Evolutionary conservation across 2,329 filamentous ascomycete genomes (phyloP).

Genomic region (Xylariaceae sp.): DNA sequence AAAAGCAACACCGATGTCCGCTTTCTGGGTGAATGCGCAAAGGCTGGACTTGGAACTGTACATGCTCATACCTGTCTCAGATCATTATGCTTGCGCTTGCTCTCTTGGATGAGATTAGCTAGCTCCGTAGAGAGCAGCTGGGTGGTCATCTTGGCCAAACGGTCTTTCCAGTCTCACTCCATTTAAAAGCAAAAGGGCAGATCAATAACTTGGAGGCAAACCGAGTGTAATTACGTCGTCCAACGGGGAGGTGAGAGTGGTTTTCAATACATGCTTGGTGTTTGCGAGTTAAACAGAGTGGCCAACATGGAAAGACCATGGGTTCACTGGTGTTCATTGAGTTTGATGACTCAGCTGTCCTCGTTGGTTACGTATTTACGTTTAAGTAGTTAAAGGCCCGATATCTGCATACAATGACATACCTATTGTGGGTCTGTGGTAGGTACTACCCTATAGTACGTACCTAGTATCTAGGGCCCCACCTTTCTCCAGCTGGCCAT

Average conservation of each 20-base stretch:
- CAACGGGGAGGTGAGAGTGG: background rate
- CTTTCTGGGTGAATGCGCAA: too few relatives aligned
- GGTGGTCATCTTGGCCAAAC: slow-evolving; percentile 66
- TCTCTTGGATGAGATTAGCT: slow-evolving; percentile 87
- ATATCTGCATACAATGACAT: background rate
- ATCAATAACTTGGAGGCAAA: background rate
- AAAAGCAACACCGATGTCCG: background rate
- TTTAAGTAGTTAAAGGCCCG: background rate
- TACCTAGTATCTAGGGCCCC: background rate
- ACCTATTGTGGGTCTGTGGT: background rate
- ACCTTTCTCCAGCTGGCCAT: background rate
- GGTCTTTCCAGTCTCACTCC: slow-evolving; percentile 19
- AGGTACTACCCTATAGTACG: background rate
- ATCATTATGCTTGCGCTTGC: slow-evolving; percentile 89
- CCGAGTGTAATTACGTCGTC: background rate
- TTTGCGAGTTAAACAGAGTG: background rate
- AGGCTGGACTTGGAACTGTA: slow-evolving; percentile 8
- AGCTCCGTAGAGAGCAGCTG: slow-evolving; percentile 86
- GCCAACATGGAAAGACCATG: background rate
- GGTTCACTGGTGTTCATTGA: background rate
- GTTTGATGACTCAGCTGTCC: slow-evolving; percentile 18
- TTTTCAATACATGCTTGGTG: background rate
- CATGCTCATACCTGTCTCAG: slow-evolving; percentile 62
- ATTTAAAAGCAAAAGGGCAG: slow-evolving; percentile 4
- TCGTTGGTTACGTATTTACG: background rate